Evolutionary conservation across 1,139 yeast genomes (phyloP), one percentile per base, ranked within the genome.

Genomic region (Geotrichum bryndzae): DNA sequence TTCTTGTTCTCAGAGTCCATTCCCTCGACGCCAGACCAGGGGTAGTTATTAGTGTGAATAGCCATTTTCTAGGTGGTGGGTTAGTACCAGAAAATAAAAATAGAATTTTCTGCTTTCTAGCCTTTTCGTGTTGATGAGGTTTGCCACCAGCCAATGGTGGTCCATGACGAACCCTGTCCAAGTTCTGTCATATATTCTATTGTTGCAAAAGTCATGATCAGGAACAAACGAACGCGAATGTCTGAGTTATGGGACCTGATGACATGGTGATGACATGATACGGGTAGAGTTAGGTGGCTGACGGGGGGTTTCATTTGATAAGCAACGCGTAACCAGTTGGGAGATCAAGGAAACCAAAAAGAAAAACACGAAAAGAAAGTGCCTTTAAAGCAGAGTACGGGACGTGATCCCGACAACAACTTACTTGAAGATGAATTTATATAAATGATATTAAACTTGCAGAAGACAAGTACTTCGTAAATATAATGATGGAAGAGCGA

Each of bases 1-100:
- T 29, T 27, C 46, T 61, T 61, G 11, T 53, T 18, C 6, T 57
- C 60, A 15, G 58, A n/a, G 53, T 62, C 64, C 25, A 62, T 58
- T 27, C 55, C 51, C 15, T 60, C 62, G 46, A 59, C 61, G 45
- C 55, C 61, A n/a, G 62, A 33, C 62, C 62, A 60, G 46, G 54
- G 33, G 56, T 60, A 60, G 27, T 48, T 33, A 23, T 52, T 54
- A 31, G 56, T 38, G 55, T 53, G 62, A 53, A 56, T 56, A 38
- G 59, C 59, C 59, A 56, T 56, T n/a, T 54, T 45, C 18, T 38
- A n/a, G 18, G 5, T n/a, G 18, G 1, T 7, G 18, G 7, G 48
- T 41, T 41, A 41, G 48, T 41, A 15, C 8, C 10, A 41, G 22
- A 7, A 41, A 23, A 5, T 41, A 2, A n/a, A n/a, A n/a, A 3